Percentiles rank a stretch among this genome's conserved stretches.
Conservation (phyloP, 2,329 filamentous ascomycete genomes). For the Colletotrichum cereale region DNA sequence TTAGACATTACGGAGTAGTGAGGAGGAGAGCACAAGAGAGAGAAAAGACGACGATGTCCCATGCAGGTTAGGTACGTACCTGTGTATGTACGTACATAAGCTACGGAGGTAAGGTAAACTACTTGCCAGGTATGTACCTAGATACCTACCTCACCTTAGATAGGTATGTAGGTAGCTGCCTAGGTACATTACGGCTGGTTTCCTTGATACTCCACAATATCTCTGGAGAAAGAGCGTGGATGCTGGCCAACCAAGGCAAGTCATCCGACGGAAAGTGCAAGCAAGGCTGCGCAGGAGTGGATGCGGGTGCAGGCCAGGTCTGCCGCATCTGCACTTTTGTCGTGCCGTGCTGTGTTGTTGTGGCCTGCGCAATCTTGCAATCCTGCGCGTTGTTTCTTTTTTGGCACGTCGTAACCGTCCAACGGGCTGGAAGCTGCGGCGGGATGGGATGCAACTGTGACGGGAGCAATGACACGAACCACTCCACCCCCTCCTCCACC, state of each 20-base stretch:
- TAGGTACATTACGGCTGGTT: neutral
- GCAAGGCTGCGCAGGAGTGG: neutral
- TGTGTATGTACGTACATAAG: neutral
- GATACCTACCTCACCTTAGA: neutral
- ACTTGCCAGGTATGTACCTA: neutral
- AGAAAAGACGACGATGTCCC: neutral
- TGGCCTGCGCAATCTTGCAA: neutral
- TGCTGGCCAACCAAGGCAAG: slow-evolving; percentile 27
- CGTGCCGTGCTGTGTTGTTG: neutral
- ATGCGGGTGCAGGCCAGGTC: neutral
- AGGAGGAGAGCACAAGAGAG: slow-evolving; percentile 47
- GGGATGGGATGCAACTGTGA: slow-evolving; percentile 27
- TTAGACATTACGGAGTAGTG: too few relatives aligned
- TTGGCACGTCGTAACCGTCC: neutral
- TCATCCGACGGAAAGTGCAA: neutral
- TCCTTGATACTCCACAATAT: neutral
- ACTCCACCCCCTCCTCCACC: too few relatives aligned
- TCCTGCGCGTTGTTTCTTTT: neutral
- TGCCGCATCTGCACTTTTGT: neutral
- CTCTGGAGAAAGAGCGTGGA: slow-evolving; percentile 4
- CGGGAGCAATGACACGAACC: slow-evolving; percentile 24
- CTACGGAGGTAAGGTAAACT: too few relatives aligned
- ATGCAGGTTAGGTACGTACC: slow-evolving; percentile 50
- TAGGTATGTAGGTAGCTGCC: neutral
- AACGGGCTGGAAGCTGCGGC: slow-evolving; percentile 1